phyloP scores from a whole-genome alignment of 2,329 filamentous ascomycete species.

The Fonsecaea multimorphosa region DNA sequence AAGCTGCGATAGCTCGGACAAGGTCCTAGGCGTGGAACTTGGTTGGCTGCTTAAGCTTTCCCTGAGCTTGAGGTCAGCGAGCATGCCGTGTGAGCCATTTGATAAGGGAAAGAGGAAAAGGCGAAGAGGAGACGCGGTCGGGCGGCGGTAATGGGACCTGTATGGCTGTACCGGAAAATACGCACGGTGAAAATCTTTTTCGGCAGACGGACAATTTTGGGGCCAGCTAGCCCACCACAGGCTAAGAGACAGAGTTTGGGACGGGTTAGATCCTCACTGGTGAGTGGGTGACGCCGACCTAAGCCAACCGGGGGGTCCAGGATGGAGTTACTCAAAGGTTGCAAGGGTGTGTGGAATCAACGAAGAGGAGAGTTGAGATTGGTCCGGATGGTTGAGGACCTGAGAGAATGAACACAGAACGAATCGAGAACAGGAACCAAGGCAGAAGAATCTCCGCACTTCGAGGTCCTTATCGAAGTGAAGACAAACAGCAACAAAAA shows the following conservation, averaged over 20 bases:
- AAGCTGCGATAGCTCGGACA: constrained; percentile 41
- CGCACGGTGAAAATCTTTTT: constrained; percentile 27
- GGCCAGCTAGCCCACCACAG: constrained; percentile 9
- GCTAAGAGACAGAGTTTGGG: neutral
- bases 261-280: constrained; percentile 15
- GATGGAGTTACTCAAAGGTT: constrained; percentile 30
- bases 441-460: constrained; percentile 1
- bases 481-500: neutral
- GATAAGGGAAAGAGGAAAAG: constrained; percentile 31
- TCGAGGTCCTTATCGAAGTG: neutral
- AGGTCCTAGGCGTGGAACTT: constrained; percentile 32
- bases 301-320: constrained; percentile 21
- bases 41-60: constrained; percentile 43
- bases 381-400: constrained; percentile 10
- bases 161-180: constrained; percentile 31
- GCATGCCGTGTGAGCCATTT: constrained; percentile 42
- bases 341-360: constrained; percentile 16
- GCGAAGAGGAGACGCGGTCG: constrained; percentile 9
- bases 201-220: constrained; percentile 15
- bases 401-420: constrained; percentile 5
- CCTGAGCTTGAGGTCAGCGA: constrained; percentile 39
- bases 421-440: constrained; percentile 16
- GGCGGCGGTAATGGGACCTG: constrained; percentile 26
- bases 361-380: constrained; percentile 17
- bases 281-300: constrained; percentile 24